A percentile compares a stretch with the other conserved stretches of the same genome.
These are phyloP conservation scores for Jimgerdemannia lactiflua DNA, from an alignment of 192 early-diverging fungal species.

Conservation along the genomic window DNA sequence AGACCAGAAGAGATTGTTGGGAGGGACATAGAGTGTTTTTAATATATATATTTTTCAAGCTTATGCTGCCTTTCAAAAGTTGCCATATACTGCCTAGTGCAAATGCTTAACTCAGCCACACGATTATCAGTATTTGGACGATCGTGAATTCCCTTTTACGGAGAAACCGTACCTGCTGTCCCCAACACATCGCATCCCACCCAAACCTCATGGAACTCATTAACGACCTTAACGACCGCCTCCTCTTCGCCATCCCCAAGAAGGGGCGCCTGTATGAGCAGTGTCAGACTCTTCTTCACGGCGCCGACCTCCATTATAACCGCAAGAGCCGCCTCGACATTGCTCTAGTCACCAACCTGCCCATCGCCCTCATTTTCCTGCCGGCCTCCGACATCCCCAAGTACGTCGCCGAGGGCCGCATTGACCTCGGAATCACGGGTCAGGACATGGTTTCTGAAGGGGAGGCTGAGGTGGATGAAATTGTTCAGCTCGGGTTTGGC, in stretches of 20 bases:
- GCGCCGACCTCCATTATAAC: constrained; percentile 95
- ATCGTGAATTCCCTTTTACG: too few relatives aligned
- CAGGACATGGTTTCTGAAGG: constrained; percentile 93
- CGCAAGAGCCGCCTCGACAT: constrained; percentile 96
- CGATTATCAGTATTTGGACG: too few relatives aligned
- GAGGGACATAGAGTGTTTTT: too few relatives aligned
- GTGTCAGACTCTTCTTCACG: constrained; percentile 74
- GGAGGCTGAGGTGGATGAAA: constrained; percentile 57
- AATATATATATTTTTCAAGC: too few relatives aligned
- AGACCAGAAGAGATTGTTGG: too few relatives aligned
- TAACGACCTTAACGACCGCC: constrained; percentile 60
- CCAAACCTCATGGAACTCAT: constrained; percentile 52
- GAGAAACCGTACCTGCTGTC: too few relatives aligned
- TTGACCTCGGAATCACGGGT: constrained; percentile 97
- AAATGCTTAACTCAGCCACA: too few relatives aligned
- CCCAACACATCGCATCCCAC: too few relatives aligned
- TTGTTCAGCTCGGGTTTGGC: constrained; percentile 86
- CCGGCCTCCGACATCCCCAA: constrained; percentile 96
- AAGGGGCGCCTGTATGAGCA: constrained; percentile 97
- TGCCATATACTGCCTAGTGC: too few relatives aligned
- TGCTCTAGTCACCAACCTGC: constrained; percentile 91
- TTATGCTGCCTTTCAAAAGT: too few relatives aligned
- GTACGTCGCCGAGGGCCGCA: constrained; percentile 92
- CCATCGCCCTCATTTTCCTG: constrained; percentile 92
- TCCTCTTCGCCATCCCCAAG: constrained; percentile 97